Conservation (phyloP, 179 eudicot genomes). For the Camellia oleifera region DNA sequence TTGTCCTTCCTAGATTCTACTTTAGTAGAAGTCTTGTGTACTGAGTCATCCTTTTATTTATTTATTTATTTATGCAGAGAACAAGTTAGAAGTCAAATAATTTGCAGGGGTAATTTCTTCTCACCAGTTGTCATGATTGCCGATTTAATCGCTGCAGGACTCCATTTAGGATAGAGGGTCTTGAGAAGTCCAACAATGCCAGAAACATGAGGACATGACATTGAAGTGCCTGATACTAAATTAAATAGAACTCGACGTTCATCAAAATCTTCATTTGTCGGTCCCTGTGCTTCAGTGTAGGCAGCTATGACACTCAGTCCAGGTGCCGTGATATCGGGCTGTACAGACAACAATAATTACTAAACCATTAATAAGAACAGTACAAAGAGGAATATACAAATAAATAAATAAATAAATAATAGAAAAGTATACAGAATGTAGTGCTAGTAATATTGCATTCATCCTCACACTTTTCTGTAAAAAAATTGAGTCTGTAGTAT, state of each 20-base stretch:
- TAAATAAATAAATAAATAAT: background rate
- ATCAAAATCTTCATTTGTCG: slow-evolving; percentile 69
- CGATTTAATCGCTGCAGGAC: slow-evolving; percentile 86
- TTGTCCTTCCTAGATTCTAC: no score
- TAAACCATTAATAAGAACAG: background rate
- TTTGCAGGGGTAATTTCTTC: slow-evolving; percentile 3
- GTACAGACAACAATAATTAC: slow-evolving; percentile 13
- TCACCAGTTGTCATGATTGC: slow-evolving; percentile 91
- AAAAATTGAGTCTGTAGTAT: no score
- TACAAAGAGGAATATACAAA: no score
- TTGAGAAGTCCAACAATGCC: slow-evolving; percentile 80
- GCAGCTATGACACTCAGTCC: slow-evolving; percentile 93
- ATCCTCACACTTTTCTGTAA: no score
- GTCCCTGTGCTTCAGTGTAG: slow-evolving; percentile 74
- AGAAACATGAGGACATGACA: slow-evolving; percentile 93
- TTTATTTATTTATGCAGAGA: no score
- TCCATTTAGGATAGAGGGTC: slow-evolving; percentile 79
- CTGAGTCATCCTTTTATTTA: no score
- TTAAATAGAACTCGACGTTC: slow-evolving; percentile 64
- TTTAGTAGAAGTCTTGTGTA: no score
- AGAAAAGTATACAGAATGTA: background rate
- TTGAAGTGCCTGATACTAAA: slow-evolving; percentile 81
- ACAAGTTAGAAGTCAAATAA: no score
- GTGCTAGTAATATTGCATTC: no score
- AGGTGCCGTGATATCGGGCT: slow-evolving; percentile 97